phyloP scores from a whole-genome alignment of 2,329 filamentous ascomycete species.

The Aspergillus pseudotamarii region DNA sequence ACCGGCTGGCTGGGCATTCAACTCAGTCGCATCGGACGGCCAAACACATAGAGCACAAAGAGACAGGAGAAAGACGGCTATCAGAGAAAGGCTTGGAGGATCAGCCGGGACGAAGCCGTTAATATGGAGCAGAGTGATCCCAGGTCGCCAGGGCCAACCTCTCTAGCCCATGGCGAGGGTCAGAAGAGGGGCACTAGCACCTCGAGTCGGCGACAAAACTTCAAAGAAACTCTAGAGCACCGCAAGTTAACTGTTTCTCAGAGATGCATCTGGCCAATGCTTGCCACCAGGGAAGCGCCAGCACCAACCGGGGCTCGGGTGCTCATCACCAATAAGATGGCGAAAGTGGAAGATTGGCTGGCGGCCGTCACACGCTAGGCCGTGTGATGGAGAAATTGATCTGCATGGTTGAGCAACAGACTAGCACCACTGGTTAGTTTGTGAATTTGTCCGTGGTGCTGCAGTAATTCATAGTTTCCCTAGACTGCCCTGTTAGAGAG shows the following conservation, averaged over 20 bases:
- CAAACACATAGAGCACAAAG: conserved; percentile 10
- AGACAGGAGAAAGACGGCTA: conserved; percentile 17
- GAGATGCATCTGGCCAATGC: conserved; percentile 40
- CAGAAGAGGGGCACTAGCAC: conserved; percentile 33
- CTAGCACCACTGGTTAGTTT: conserved; percentile 12
- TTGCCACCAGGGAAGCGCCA: conserved; percentile 38
- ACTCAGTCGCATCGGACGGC: conserved; percentile 29
- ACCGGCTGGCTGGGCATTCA: conserved; percentile 42
- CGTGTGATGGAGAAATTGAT: conserved; percentile 35
- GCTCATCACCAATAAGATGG: conserved; percentile 32
- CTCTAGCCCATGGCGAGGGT: conserved; percentile 25
- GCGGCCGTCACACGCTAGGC: conserved; percentile 38
- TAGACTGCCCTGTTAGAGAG: conserved; percentile 4
- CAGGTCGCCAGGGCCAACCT: conserved; percentile 13
- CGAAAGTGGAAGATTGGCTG: conserved; percentile 23
- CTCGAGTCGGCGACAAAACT: conserved; percentile 17
- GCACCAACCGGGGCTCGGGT: conserved; percentile 23
- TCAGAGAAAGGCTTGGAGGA: conserved; percentile 20
- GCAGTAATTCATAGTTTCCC: background rate
- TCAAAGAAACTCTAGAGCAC: conserved; percentile 23
- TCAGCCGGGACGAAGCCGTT: conserved; percentile 28
- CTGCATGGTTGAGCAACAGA: conserved; percentile 29
- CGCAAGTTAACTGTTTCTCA: conserved; percentile 28
- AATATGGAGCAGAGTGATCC: conserved; percentile 29
- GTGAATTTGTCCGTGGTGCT: background rate